These are phyloP conservation scores for Plasmodium blacklocki DNA, from an alignment of 169 alveolate genomes.

Conservation along the genomic window DNA sequence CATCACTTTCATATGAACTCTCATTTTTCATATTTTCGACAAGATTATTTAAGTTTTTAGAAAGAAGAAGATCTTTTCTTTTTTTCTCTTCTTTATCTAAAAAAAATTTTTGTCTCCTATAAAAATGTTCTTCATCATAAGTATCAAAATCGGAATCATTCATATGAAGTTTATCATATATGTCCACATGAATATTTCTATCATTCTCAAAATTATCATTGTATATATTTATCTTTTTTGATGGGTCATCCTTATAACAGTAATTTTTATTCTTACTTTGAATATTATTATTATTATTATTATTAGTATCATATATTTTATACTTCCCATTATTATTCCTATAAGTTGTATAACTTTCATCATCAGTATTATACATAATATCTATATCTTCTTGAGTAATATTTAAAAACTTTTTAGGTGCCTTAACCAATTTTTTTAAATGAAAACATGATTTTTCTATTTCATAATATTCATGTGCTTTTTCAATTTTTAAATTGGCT, in stretches of 20 bases:
- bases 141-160: slow-evolving; percentile 66
- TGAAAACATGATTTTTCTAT: slow-evolving; percentile 32
- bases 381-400: slow-evolving; percentile 50
- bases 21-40: slow-evolving; percentile 72
- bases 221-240: too few relatives aligned
- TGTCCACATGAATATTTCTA: too few relatives aligned
- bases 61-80: slow-evolving; percentile 21
- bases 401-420: slow-evolving; percentile 50
- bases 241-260: too few relatives aligned
- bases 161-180: too few relatives aligned
- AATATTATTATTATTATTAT: slow-evolving; percentile 14
- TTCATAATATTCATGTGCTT: slow-evolving; percentile 54
- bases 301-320: slow-evolving; percentile 45
- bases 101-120: slow-evolving; percentile 36
- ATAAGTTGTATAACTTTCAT: slow-evolving; percentile 19
- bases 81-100: slow-evolving; percentile 48
- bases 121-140: slow-evolving; percentile 63
- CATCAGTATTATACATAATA: slow-evolving; percentile 25
- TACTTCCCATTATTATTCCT: not conserved
- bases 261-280: too few relatives aligned
- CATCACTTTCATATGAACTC: slow-evolving; percentile 56
- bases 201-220: too few relatives aligned
- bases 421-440: slow-evolving; percentile 52
- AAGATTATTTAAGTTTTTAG: slow-evolving; percentile 33
- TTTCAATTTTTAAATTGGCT: slow-evolving; percentile 8